Evolutionary conservation across 1,284 basidiomycete species (phyloP), one percentile per base, ranked within the genome.

Genomic region (Porogramme epimiltina): DNA sequence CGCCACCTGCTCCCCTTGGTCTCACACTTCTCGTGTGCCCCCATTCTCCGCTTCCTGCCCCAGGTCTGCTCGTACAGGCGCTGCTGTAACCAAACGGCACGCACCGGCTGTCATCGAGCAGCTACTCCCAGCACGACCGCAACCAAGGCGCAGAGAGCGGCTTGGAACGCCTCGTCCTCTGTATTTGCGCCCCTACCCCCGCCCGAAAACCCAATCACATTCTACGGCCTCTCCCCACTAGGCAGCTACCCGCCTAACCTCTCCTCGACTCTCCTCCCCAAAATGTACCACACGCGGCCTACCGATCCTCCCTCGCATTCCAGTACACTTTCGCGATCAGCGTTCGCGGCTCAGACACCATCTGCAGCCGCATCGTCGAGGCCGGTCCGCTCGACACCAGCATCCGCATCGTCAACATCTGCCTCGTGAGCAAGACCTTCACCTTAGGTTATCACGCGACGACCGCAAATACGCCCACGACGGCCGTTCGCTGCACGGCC

Each of bases 261-360:
- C 3, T 55, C 69, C 0, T 84, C 85, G 0, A 80, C 77, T 0
- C 78, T 89, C 43, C 87, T 86, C 61, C 88, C 88, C 2, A n/a
- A 78, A 51, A 71, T 72, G 2, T 89, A 85, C 60, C 91, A 95
- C 87, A 91, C 62, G 87, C 91, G 38, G 89, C 91, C 0, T 88
- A 92, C 58, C 83, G 90, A 9, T 96, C 96, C 68, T 88, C 87
- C 0, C 82, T 96, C 46, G 96, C 96, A 0, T 97, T 99, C 68
- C 95, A 98, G 67, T 97, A 93, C 66, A 88, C 98, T 41, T 95
- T 97, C 61, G 98, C 99, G 71, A 95, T 99, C 62, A 96, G 97
- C 42, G 95, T 99, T 0, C 80, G 96, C 34, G 97, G 97, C n/a
- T 93, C 87, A 58, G 96, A 99, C 69, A 81, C 84, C 23, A 95